phyloP scores from a whole-genome alignment of 1,284 basidiomycete genomes.

The Trichosporon sp. region DNA sequence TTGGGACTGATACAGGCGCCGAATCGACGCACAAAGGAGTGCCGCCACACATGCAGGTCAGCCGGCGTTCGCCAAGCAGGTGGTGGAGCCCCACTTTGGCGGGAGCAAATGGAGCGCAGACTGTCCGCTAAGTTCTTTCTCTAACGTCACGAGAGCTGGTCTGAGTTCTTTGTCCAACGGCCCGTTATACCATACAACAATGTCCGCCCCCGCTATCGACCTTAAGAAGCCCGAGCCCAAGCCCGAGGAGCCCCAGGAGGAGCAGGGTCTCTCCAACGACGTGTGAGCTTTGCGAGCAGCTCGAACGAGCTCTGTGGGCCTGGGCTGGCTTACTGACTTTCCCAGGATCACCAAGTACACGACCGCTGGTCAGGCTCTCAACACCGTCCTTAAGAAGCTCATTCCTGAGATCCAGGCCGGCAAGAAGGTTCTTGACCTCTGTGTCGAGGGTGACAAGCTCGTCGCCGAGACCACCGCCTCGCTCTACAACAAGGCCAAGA shows the following conservation, averaged over 20 bases:
- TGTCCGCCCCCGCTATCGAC: conserved; percentile 34
- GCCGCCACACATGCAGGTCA: neutral
- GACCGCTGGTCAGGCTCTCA: conserved; percentile 84
- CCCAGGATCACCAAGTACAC: conserved; percentile 55
- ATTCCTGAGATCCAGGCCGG: conserved; percentile 71
- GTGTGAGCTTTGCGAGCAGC: conserved; percentile 29
- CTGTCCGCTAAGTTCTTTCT: neutral
- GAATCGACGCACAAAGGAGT: neutral
- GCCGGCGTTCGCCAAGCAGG: neutral
- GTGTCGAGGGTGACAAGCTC: conserved; percentile 85
- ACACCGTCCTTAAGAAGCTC: conserved; percentile 80
- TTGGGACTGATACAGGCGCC: neutral
- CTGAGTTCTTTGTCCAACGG: neutral
- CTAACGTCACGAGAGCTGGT: neutral
- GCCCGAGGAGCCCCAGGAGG: conserved; percentile 36
- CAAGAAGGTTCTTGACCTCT: conserved; percentile 79
- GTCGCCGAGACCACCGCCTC: conserved; percentile 76
- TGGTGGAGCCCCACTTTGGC: conserved; percentile 8
- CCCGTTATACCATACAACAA: conserved; percentile 15
- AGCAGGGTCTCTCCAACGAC: conserved; percentile 48
- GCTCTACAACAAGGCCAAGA: conserved; percentile 85
- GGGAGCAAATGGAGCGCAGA: conserved; percentile 1
- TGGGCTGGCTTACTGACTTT: conserved; percentile 7
- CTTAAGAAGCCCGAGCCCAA: conserved; percentile 42
- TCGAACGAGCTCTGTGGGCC: neutral